A percentile compares a stretch with the other conserved stretches of the same genome.
Evolutionary conservation across 768 basidiomycete genomes (phyloP).

Genomic region (Kwoniella shandongensis): DNA sequence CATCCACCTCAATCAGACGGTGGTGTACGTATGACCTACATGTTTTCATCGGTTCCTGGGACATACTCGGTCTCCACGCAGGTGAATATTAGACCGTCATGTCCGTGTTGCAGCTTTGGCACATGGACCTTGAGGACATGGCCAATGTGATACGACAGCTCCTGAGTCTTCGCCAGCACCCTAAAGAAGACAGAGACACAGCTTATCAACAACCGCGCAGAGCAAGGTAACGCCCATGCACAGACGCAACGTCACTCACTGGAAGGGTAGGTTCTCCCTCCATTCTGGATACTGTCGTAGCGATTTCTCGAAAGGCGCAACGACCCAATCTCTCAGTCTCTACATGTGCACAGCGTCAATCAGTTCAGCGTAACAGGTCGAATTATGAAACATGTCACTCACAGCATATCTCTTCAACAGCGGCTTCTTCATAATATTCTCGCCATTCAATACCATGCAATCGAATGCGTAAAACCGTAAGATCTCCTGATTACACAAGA

Average conservation of each 20-base stretch:
- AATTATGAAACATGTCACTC: conserved; percentile 1
- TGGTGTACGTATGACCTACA: conserved; percentile 61
- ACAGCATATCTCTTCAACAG: conserved; percentile 90
- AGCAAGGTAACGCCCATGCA: not conserved
- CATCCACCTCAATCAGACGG: too few species aligned
- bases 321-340: conserved; percentile 79
- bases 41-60: conserved; percentile 78
- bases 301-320: conserved; percentile 73
- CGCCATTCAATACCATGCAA: conserved; percentile 78
- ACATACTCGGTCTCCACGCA: conserved; percentile 79
- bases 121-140: conserved; percentile 82
- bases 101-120: conserved; percentile 81
- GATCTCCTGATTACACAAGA: conserved; percentile 73
- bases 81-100: conserved; percentile 96
- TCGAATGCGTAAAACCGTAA: conserved; percentile 86
- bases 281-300: conserved; percentile 69
- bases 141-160: conserved; percentile 80
- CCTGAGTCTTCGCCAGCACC: conserved; percentile 82
- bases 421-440: conserved; percentile 80
- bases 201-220: not conserved
- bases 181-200: conserved; percentile 55
- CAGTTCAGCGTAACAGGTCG: too few species aligned
- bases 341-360: conserved; percentile 47
- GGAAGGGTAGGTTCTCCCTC: conserved; percentile 68
- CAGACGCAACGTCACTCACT: conserved; percentile 59